Conservation (phyloP, 208 protist species). For the Plasmodiophora brassicae region DNA sequence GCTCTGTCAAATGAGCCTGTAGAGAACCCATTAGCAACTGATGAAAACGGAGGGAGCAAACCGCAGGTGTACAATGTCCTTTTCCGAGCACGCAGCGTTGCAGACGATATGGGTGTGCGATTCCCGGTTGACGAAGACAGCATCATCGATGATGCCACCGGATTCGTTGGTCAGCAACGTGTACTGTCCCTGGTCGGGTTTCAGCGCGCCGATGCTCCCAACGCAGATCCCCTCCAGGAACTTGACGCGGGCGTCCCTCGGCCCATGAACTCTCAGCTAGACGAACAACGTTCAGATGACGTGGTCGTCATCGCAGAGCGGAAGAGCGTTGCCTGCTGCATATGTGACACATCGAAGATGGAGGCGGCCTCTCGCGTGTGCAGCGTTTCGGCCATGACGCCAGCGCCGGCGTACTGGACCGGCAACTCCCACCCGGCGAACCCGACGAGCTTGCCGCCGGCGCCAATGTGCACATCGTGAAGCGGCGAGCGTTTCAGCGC, state of each 20-base stretch:
- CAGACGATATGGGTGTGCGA: slow-evolving; percentile 85
- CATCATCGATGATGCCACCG: slow-evolving; percentile 84
- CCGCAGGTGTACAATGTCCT: slow-evolving; percentile 79
- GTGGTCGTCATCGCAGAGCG: neutral
- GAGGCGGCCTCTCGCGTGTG: slow-evolving; percentile 13
- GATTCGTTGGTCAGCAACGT: slow-evolving; percentile 80
- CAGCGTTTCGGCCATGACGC: slow-evolving; percentile 39
- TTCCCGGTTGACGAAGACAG: slow-evolving; percentile 67
- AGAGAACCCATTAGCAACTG: neutral
- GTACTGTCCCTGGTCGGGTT: neutral
- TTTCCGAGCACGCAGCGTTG: slow-evolving; percentile 87
- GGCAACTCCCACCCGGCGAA: slow-evolving; percentile 54
- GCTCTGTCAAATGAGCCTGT: slow-evolving; percentile 26
- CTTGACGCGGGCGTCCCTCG: neutral
- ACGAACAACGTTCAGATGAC: neutral
- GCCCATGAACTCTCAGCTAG: neutral
- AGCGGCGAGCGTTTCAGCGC: no score
- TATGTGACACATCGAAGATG: slow-evolving; percentile 52
- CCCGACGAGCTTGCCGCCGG: slow-evolving; percentile 47
- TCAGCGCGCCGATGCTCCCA: neutral
- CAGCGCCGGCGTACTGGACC: slow-evolving; percentile 47
- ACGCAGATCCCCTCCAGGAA: slow-evolving; percentile 36
- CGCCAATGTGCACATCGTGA: slow-evolving; percentile 49
- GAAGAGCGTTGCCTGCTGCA: slow-evolving; percentile 35
- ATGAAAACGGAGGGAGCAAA: neutral